phyloP scores from a whole-genome alignment of 108 stramenopile species.

The Chaetoceros tenuissimus region DNA sequence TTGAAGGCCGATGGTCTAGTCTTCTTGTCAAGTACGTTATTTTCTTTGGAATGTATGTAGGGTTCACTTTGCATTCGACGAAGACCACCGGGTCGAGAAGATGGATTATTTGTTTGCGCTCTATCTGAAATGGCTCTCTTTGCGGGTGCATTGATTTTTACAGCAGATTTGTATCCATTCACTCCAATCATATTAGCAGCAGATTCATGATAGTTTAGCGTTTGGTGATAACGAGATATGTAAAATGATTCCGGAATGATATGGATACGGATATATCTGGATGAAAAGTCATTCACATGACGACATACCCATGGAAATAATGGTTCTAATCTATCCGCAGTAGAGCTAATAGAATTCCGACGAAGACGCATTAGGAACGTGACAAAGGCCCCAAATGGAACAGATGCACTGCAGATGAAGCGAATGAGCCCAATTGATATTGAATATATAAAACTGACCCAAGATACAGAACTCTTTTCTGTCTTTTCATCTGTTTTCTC shows the following conservation, averaged over 20 bases:
- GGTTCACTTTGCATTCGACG: constrained; percentile 1
- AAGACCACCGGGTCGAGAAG: constrained; percentile 1
- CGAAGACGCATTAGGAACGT: constrained; percentile 32
- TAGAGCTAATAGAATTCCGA: constrained; percentile 25
- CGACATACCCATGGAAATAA: constrained; percentile 32
- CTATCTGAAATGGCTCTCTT: neutral
- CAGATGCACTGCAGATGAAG: constrained; percentile 16
- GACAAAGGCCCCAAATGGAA: constrained; percentile 17
- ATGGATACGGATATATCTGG: constrained; percentile 15
- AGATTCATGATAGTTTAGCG: constrained; percentile 23
- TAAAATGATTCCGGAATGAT: constrained; percentile 26
- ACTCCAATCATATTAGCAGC: constrained; percentile 19
- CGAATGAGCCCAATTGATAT: constrained; percentile 13
- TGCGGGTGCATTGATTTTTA: neutral
- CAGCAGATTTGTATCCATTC: constrained; percentile 15
- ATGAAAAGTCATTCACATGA: constrained; percentile 17
- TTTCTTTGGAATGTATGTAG: neutral
- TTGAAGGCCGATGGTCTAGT: neutral
- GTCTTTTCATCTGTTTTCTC: neutral
- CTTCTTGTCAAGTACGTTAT: neutral
- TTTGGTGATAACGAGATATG: constrained; percentile 15
- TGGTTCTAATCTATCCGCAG: constrained; percentile 14
- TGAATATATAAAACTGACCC: constrained; percentile 13
- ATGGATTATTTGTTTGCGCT: neutral
- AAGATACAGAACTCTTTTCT: neutral